A percentile compares a stretch with the other conserved stretches of the same genome.
phyloP scores from a whole-genome alignment of 2,329 filamentous ascomycete genomes.

The Trichoderma cornu-damae region DNA sequence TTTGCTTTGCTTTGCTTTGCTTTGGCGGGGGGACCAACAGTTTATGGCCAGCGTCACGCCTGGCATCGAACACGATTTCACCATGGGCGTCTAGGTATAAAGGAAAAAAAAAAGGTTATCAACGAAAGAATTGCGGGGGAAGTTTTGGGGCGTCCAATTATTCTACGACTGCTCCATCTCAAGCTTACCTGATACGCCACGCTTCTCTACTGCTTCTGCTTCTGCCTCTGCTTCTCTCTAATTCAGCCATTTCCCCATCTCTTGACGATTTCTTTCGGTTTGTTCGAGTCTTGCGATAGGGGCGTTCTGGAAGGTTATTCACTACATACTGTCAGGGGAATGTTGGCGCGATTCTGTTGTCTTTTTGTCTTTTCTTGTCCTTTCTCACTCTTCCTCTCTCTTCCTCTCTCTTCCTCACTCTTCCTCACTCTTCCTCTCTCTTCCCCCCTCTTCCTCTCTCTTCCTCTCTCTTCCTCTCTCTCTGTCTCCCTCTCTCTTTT shows the following conservation, averaged over 20 bases:
- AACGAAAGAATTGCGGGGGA: neutral
- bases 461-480: no score
- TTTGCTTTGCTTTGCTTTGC: no score
- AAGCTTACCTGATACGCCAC: neutral
- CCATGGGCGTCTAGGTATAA: slow-evolving; percentile 72
- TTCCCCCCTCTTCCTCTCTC: no score
- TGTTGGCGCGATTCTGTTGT: neutral
- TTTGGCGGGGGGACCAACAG: slow-evolving; percentile 34
- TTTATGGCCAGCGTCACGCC: slow-evolving; percentile 89
- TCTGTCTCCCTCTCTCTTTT: no score
- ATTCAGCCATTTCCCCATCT: neutral
- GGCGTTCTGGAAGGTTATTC: slow-evolving; percentile 8
- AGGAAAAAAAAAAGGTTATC: neutral
- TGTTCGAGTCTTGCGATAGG: neutral
- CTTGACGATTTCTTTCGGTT: neutral
- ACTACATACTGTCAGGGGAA: neutral
- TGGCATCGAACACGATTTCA: slow-evolving; percentile 96
- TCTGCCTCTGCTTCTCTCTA: no score
- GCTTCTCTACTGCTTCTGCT: no score
- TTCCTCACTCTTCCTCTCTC: no score
- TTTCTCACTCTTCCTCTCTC: no score
- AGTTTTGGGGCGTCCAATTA: no score
- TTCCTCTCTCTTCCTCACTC: no score
- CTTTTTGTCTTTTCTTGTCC: neutral
- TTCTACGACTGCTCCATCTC: neutral